Conservation (phyloP, 768 basidiomycete species). For the Strobilomyces echinocephalus region DNA sequence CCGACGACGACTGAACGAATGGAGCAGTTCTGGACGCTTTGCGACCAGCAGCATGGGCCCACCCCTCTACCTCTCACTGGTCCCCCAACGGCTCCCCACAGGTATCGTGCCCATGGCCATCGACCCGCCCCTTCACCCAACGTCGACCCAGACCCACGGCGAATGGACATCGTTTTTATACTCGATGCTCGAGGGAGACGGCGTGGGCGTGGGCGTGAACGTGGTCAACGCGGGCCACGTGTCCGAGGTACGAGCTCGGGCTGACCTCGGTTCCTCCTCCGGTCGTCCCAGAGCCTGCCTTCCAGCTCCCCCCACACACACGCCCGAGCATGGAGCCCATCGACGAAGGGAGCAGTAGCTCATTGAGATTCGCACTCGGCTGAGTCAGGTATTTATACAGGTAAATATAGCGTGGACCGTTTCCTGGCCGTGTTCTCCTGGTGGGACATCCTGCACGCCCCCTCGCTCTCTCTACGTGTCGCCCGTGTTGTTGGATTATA, state of each 20-base stretch:
- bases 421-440: not conserved
- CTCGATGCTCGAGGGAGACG: slow-evolving; percentile 32
- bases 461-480: not conserved
- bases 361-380: slow-evolving; percentile 29
- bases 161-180: slow-evolving; percentile 33
- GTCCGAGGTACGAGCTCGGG: slow-evolving; percentile 29
- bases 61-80: slow-evolving; percentile 23
- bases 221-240: slow-evolving; percentile 2
- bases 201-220: slow-evolving; percentile 11
- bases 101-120: slow-evolving; percentile 21
- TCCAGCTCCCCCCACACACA: slow-evolving; percentile 3
- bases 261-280: slow-evolving; percentile 16
- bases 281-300: slow-evolving; percentile 2
- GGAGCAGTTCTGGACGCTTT: slow-evolving; percentile 23
- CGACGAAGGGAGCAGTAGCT: slow-evolving; percentile 23
- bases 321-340: slow-evolving; percentile 8
- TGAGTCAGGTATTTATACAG: slow-evolving; percentile 27
- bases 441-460: not conserved
- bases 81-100: slow-evolving; percentile 16
- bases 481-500: slow-evolving; percentile 3
- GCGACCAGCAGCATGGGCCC: slow-evolving; percentile 19
- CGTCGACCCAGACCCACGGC: slow-evolving; percentile 9
- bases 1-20: slow-evolving; percentile 26
- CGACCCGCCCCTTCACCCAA: slow-evolving; percentile 8
- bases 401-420: slow-evolving; percentile 21